Conservation (phyloP, 2,329 filamentous ascomycete genomes). For the Chaetomiaceae sp. region DNA sequence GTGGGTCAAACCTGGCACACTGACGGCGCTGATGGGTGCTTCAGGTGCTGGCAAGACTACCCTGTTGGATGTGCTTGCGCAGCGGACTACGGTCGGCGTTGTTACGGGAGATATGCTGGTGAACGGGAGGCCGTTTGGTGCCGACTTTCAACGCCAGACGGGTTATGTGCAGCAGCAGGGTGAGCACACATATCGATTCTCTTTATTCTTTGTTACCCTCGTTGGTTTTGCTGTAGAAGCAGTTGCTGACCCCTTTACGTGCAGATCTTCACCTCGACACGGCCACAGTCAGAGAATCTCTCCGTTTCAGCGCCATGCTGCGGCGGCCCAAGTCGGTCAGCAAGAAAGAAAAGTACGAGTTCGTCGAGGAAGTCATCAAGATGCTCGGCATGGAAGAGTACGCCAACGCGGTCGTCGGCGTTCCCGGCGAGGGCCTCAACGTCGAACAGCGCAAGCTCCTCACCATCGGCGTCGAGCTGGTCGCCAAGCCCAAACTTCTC, state of each 20-base stretch:
- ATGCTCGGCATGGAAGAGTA: constrained; percentile 65
- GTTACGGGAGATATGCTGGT: constrained; percentile 64
- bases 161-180: constrained; percentile 65
- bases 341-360: constrained; percentile 53
- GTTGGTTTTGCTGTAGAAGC: not conserved
- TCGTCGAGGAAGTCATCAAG: constrained; percentile 60
- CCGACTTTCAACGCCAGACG: constrained; percentile 59
- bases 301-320: constrained; percentile 53
- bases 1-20: constrained; percentile 84
- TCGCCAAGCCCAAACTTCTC: constrained; percentile 52
- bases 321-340: constrained; percentile 51
- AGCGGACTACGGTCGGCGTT: constrained; percentile 56
- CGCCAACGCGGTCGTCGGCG: constrained; percentile 60
- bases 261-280: constrained; percentile 53
- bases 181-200: constrained; percentile 18
- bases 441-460: constrained; percentile 59
- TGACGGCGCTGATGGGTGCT: constrained; percentile 73
- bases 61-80: constrained; percentile 52
- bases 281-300: constrained; percentile 50
- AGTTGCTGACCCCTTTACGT: rapidly evolving
- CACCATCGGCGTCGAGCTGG: constrained; percentile 57
- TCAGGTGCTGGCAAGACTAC: constrained; percentile 60
- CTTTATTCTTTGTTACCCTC: not conserved
- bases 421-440: constrained; percentile 54
- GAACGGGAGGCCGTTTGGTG: constrained; percentile 50